Evolutionary conservation across 495 filamentous ascomycete species (phyloP).

Genomic region (Podospora sp.): DNA sequence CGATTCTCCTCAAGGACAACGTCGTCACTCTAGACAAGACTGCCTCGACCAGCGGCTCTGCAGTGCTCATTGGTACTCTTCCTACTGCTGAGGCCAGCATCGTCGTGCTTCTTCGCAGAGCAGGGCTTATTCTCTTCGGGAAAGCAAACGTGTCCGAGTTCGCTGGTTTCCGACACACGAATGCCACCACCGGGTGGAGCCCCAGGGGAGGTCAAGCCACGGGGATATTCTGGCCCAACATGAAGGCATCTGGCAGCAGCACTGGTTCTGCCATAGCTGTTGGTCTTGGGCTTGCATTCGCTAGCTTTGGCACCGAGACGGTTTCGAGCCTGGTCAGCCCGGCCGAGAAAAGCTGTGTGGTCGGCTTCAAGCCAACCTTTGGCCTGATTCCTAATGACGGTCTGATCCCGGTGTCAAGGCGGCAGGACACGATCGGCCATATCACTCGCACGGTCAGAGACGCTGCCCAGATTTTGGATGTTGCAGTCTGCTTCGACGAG

Average conservation of each 20-base stretch:
- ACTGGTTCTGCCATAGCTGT: neutral
- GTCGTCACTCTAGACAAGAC: constrained; percentile 36
- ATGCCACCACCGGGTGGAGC: constrained; percentile 46
- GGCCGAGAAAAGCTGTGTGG: neutral
- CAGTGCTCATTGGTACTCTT: constrained; percentile 49
- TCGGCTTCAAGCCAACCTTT: neutral
- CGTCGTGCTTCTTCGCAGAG: constrained; percentile 46
- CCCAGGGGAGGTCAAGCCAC: constrained; percentile 7
- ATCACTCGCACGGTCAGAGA: neutral
- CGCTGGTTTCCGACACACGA: constrained; percentile 40
- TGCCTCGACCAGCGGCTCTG: constrained; percentile 51
- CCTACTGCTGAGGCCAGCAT: constrained; percentile 47
- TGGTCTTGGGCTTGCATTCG: neutral
- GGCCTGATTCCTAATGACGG: neutral
- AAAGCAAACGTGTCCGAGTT: constrained; percentile 45
- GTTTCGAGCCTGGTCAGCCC: neutral
- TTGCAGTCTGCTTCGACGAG: neutral
- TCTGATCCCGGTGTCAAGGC: neutral
- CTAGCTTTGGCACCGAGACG: constrained; percentile 10
- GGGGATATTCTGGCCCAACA: neutral
- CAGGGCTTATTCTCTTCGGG: constrained; percentile 51
- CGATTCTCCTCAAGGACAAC: constrained; percentile 44
- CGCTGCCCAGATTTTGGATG: neutral
- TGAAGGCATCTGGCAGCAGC: neutral
- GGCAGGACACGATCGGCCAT: neutral